These are phyloP conservation scores for Penicillium paradoxum DNA, from an alignment of 495 filamentous ascomycete species.

Conservation along the genomic window DNA sequence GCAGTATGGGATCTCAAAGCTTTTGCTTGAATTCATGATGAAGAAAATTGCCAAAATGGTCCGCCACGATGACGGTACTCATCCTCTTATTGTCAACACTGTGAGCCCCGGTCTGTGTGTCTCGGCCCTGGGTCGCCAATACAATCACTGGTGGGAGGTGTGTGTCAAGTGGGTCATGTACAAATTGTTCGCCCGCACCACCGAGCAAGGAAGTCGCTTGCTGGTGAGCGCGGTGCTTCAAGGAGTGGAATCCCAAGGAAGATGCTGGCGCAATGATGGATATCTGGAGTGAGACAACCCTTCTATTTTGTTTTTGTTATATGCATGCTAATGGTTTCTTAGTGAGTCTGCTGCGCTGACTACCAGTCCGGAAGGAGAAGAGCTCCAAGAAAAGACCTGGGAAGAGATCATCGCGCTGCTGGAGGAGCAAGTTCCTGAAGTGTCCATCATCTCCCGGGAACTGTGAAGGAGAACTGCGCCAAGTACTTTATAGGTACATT, in stretches of 20 bases:
- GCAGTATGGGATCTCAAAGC: slow-evolving; percentile 45
- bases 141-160: slow-evolving; percentile 34
- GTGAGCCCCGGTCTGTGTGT: slow-evolving; percentile 42
- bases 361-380: slow-evolving; percentile 25
- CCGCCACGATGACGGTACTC: slow-evolving; percentile 29
- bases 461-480: neutral
- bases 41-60: slow-evolving; percentile 32
- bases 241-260: slow-evolving; percentile 46
- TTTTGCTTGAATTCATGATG: slow-evolving; percentile 43
- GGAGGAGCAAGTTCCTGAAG: slow-evolving; percentile 21
- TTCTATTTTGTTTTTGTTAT: neutral
- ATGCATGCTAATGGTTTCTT: slow-evolving; percentile 3
- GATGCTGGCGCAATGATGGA: slow-evolving; percentile 46
- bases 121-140: slow-evolving; percentile 39
- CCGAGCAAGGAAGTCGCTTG: slow-evolving; percentile 47
- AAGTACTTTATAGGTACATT: too few species aligned
- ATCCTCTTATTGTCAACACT: slow-evolving; percentile 43
- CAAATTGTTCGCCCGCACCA: slow-evolving; percentile 41
- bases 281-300: slow-evolving; percentile 37
- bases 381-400: slow-evolving; percentile 38
- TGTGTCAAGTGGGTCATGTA: slow-evolving; percentile 33
- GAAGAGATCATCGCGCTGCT: slow-evolving; percentile 35
- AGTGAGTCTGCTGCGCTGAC: slow-evolving; percentile 40
- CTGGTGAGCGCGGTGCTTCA: slow-evolving; percentile 48
- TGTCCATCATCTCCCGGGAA: slow-evolving; percentile 5